Evolutionary conservation across 2,329 filamentous ascomycete species (phyloP).

Genomic region (Aspergillus felis): DNA sequence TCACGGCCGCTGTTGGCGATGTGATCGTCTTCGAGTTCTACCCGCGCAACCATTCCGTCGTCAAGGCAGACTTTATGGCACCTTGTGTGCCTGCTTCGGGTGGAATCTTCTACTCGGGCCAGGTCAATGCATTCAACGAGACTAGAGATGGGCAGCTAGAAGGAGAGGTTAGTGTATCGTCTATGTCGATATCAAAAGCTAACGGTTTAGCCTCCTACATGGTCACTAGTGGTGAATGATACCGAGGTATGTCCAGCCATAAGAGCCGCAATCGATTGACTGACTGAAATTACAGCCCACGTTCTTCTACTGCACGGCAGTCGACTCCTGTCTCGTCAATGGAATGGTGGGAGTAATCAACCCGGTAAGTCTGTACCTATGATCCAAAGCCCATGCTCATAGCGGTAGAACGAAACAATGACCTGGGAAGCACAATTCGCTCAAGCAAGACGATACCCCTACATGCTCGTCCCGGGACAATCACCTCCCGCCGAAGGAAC

Average conservation of each 20-base stretch:
- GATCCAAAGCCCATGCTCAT: constrained; percentile 5
- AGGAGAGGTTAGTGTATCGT: constrained; percentile 23
- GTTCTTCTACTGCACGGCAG: constrained; percentile 68
- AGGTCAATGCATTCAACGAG: constrained; percentile 45
- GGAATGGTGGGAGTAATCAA: constrained; percentile 77
- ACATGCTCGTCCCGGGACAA: constrained; percentile 56
- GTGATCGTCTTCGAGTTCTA: constrained; percentile 56
- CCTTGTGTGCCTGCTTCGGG: constrained; percentile 57
- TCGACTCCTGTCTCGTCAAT: constrained; percentile 59
- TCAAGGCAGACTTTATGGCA: constrained; percentile 54
- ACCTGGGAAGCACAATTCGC: constrained; percentile 48
- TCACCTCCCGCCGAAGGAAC: constrained; percentile 49
- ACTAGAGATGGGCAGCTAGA: constrained; percentile 39
- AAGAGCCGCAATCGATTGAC: background rate
- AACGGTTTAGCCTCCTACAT: constrained; percentile 31
- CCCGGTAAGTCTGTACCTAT: constrained; percentile 44
- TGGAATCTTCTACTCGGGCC: constrained; percentile 28
- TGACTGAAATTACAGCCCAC: constrained; percentile 43
- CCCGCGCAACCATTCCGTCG: constrained; percentile 61
- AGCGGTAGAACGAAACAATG: constrained; percentile 42
- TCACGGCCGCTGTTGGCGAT: constrained; percentile 31
- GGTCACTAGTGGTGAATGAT: constrained; percentile 51
- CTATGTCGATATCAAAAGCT: background rate
- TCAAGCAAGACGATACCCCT: constrained; percentile 47
- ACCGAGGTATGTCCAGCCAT: constrained; percentile 39